phyloP scores from a whole-genome alignment of 352 stramenopile species.

The Phytophthora capsici region DNA sequence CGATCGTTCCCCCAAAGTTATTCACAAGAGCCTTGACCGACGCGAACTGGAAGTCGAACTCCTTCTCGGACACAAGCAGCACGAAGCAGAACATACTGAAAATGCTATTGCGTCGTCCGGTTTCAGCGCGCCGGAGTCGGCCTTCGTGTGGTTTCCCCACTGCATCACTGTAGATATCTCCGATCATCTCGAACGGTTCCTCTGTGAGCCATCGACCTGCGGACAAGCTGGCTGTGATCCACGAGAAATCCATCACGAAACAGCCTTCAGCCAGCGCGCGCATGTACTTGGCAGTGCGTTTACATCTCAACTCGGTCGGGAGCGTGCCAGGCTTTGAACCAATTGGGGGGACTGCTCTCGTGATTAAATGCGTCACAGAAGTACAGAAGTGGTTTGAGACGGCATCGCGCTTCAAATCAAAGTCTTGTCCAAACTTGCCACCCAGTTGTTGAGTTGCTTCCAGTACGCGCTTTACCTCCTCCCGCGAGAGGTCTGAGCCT shows the following conservation, averaged over 20 bases:
- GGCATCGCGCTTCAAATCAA: slow-evolving; percentile 67
- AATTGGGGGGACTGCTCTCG: slow-evolving; percentile 53
- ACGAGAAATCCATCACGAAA: slow-evolving; percentile 81
- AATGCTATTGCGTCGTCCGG: slow-evolving; percentile 71
- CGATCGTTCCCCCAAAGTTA: slow-evolving; percentile 72
- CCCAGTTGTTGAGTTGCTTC: slow-evolving; percentile 66
- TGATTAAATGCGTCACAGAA: slow-evolving; percentile 81
- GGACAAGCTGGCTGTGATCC: slow-evolving; percentile 70
- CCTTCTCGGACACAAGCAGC: slow-evolving; percentile 64
- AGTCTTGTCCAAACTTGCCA: slow-evolving; percentile 75
- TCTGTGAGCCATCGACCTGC: slow-evolving; percentile 74
- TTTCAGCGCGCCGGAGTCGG: slow-evolving; percentile 53
- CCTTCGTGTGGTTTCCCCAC: slow-evolving; percentile 74
- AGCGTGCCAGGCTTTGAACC: slow-evolving; percentile 7
- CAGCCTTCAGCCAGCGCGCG: slow-evolving; percentile 73
- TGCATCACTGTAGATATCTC: slow-evolving; percentile 82
- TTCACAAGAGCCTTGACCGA: slow-evolving; percentile 64
- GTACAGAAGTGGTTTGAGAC: slow-evolving; percentile 47
- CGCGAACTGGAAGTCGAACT: slow-evolving; percentile 81
- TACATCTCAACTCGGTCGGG: slow-evolving; percentile 55
- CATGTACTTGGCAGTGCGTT: slow-evolving; percentile 89
- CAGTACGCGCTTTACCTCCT: slow-evolving; percentile 62
- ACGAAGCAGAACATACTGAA: slow-evolving; percentile 82
- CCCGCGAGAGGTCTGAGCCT: slow-evolving; percentile 59
- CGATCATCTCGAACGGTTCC: slow-evolving; percentile 74